Conservation (phyloP, 306 rosid species). For the Cicer judaicum region DNA sequence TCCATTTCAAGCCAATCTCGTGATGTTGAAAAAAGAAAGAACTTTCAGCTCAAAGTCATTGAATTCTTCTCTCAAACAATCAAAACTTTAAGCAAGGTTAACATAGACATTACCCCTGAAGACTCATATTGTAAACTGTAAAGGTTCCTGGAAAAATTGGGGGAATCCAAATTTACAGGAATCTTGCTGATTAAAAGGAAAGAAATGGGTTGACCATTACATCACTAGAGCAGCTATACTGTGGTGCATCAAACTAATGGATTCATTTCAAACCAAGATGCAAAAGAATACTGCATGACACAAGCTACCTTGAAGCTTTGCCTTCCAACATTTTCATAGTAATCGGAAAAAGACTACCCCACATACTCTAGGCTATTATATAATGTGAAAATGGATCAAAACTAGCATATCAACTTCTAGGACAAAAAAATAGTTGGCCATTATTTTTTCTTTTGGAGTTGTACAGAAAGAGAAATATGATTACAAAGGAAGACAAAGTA, state of each 20-base stretch:
- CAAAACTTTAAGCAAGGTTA: conserved; percentile 5
- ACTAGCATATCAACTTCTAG: conserved; percentile 9
- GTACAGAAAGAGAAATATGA: background rate
- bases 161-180: background rate
- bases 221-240: conserved; percentile 6
- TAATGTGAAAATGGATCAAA: background rate
- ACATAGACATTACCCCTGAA: background rate
- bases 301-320: background rate
- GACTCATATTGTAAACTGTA: background rate
- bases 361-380: conserved; percentile 10
- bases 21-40: background rate
- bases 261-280: conserved; percentile 2
- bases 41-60: conserved; percentile 2
- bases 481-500: background rate
- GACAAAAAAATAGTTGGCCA: background rate
- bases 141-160: background rate
- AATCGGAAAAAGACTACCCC: background rate
- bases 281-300: background rate
- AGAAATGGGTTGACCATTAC: background rate
- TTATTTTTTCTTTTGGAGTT: background rate
- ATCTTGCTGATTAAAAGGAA: background rate
- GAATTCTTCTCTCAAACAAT: background rate
- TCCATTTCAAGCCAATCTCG: conserved; percentile 19
- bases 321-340: conserved; percentile 5
- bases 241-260: background rate